Percentiles rank a stretch among this genome's conserved stretches.
Conservation (phyloP, 495 filamentous ascomycete species). For the Immersiella caudata region DNA sequence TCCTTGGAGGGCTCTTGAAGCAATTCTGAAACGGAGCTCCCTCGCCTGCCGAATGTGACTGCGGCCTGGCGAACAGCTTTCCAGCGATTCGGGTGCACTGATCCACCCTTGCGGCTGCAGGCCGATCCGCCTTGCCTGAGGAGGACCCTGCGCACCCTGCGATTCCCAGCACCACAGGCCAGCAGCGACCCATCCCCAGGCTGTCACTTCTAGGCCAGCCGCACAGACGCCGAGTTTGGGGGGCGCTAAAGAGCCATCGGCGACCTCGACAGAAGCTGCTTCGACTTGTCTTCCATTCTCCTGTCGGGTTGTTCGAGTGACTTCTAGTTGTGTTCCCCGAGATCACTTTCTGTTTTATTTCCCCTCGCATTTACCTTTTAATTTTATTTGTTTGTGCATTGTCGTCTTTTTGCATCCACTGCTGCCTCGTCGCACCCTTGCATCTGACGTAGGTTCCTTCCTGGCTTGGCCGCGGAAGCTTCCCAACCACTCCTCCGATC, state of each 20-base stretch:
- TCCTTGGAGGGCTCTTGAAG: conserved; percentile 35
- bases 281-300: background rate
- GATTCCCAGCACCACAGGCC: conserved; percentile 1
- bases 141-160: conserved; percentile 26
- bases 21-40: conserved; percentile 37
- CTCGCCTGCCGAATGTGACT: conserved; percentile 1
- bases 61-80: conserved; percentile 22
- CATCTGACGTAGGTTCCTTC: conserved; percentile 32
- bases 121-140: conserved; percentile 18
- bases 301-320: background rate
- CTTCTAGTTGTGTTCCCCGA: background rate
- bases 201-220: background rate
- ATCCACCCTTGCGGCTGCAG: conserved; percentile 25
- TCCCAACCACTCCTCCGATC: background rate
- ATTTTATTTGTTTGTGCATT: background rate
- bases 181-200: background rate
- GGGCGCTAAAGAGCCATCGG: background rate
- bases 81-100: conserved; percentile 31
- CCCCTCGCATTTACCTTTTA: background rate
- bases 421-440: conserved; percentile 16
- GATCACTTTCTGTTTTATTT: background rate
- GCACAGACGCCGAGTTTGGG: background rate
- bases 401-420: background rate
- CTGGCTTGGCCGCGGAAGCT: background rate
- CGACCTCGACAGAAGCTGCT: background rate